Evolutionary conservation across 345 rosid genomes (phyloP).

Genomic region (Schrenkiella parvula): DNA sequence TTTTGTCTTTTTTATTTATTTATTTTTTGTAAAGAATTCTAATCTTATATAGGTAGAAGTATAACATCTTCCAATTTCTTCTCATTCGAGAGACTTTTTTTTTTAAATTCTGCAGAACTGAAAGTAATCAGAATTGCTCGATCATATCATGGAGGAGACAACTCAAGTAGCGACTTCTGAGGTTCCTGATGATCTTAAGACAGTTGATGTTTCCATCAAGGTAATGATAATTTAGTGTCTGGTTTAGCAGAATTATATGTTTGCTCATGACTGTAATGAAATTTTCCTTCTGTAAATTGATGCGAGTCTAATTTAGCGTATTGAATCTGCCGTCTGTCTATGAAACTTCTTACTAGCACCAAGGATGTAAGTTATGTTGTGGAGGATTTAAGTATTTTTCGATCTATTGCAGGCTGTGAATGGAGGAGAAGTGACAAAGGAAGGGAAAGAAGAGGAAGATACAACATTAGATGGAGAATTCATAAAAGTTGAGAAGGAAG

Average conservation of each 20-base stretch:
- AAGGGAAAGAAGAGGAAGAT: slow-evolving; percentile 70
- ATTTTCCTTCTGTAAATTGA: not conserved
- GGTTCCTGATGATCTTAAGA: slow-evolving; percentile 44
- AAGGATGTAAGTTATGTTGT: not conserved
- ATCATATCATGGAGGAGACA: slow-evolving; percentile 57
- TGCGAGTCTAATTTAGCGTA: not conserved
- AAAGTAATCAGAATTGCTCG: slow-evolving; percentile 2
- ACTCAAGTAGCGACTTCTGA: slow-evolving; percentile 45
- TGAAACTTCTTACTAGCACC: not conserved
- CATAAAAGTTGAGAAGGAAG: slow-evolving; percentile 91
- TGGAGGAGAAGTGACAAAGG: slow-evolving; percentile 50
- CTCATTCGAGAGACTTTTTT: not conserved
- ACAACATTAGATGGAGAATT: slow-evolving; percentile 54
- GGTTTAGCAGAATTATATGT: not conserved
- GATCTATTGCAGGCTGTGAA: slow-evolving; percentile 42
- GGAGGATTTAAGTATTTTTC: slow-evolving; percentile 11
- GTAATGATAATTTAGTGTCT: slow-evolving; percentile 35
- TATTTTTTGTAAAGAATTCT: not conserved
- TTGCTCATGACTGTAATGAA: not conserved
- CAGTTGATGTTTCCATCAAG: slow-evolving; percentile 44
- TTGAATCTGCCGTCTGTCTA: not conserved
- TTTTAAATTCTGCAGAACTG: slow-evolving; percentile 11
- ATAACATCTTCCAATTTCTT: slow-evolving; percentile 2
- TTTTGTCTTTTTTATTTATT: not conserved
- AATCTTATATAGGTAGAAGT: not conserved